Evolutionary conservation across 1,284 basidiomycete genomes (phyloP).

Genomic region (Phlebopus sp.): DNA sequence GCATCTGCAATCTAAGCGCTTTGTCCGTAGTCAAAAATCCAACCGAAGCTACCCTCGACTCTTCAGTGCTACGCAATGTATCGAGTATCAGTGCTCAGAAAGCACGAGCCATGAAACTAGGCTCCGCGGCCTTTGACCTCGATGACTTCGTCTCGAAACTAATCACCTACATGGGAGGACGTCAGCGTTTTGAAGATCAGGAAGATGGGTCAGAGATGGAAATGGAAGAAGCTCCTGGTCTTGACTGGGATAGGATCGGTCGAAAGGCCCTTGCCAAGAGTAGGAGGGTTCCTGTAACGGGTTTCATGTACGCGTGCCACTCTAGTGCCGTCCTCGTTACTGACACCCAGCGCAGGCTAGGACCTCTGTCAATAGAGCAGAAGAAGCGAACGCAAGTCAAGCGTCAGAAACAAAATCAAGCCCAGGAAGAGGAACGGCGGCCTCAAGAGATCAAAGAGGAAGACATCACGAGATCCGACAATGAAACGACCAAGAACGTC

Average conservation of each 20-base stretch:
- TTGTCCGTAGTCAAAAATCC: constrained; percentile 65
- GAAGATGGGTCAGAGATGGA: constrained; percentile 49
- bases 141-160: constrained; percentile 80
- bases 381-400: constrained; percentile 62
- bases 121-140: constrained; percentile 76
- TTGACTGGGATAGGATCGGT: constrained; percentile 76
- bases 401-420: constrained; percentile 70
- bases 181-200: constrained; percentile 44
- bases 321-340: not conserved
- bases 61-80: constrained; percentile 64
- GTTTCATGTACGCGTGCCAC: constrained; percentile 70
- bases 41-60: constrained; percentile 79
- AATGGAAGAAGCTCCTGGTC: constrained; percentile 38
- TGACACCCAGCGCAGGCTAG: constrained; percentile 51
- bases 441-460: constrained; percentile 76
- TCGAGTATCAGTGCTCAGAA: constrained; percentile 73
- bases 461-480: constrained; percentile 73
- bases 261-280: constrained; percentile 73
- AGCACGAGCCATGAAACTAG: constrained; percentile 83
- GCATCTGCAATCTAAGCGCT: constrained; percentile 8
- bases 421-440: constrained; percentile 60
- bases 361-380: constrained; percentile 73
- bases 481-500: constrained; percentile 83
- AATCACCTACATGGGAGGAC: constrained; percentile 69
- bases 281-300: constrained; percentile 66